Evolutionary conservation across 257 asterid genomes (phyloP).

Genomic region (Fraxinus americana): DNA sequence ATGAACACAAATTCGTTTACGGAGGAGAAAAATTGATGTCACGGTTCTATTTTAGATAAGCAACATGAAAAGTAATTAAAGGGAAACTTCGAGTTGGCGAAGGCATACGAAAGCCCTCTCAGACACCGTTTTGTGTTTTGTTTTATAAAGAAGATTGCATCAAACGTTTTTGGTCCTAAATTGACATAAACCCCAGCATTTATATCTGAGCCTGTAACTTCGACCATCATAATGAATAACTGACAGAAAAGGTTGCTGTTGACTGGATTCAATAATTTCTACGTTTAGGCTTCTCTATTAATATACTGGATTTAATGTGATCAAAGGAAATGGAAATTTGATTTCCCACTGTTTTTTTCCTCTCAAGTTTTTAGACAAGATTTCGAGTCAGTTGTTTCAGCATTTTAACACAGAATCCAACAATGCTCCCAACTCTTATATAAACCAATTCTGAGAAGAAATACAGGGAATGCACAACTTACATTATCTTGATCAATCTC

Average conservation of each 20-base stretch:
- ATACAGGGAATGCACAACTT: slow-evolving; percentile 19
- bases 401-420: neutral
- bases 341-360: neutral
- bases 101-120: neutral
- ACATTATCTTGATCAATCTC: slow-evolving; percentile 59
- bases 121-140: too few species aligned
- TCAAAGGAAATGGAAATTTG: neutral
- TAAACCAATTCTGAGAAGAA: neutral
- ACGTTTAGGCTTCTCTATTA: neutral
- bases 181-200: neutral
- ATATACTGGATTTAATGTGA: neutral
- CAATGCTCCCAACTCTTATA: neutral
- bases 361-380: too few species aligned
- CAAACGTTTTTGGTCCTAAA: neutral
- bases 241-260: neutral
- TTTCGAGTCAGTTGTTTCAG: neutral
- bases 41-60: neutral
- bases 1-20: neutral
- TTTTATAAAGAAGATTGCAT: neutral
- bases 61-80: neutral
- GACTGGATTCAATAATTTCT: neutral
- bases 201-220: neutral
- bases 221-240: neutral
- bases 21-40: neutral
- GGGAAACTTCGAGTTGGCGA: neutral